These are phyloP conservation scores for Cyberlindnera saturnus DNA, from an alignment of 805 yeast species.

Conservation along the genomic window DNA sequence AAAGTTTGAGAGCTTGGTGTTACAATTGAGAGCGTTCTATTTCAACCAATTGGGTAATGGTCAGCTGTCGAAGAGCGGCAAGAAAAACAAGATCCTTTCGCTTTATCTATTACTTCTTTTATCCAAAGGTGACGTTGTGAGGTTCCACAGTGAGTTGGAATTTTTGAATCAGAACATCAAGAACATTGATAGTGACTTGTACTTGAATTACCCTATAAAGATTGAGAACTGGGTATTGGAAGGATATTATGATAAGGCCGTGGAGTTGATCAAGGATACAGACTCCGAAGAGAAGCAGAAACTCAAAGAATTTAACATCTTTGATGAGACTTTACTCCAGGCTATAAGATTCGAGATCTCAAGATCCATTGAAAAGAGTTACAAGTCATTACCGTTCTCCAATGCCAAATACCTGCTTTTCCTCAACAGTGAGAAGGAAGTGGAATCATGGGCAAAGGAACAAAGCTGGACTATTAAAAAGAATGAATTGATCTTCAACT, in stretches of 20 bases:
- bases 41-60: conserved; percentile 28
- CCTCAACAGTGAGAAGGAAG: conserved; percentile 50
- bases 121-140: conserved; percentile 78
- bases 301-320: conserved; percentile 71
- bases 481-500: conserved; percentile 44
- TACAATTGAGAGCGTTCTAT: conserved; percentile 75
- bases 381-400: conserved; percentile 66
- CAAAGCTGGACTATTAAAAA: conserved; percentile 53
- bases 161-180: conserved; percentile 39
- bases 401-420: conserved; percentile 81
- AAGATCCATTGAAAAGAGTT: conserved; percentile 73
- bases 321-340: conserved; percentile 66
- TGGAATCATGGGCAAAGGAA: conserved; percentile 46
- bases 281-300: conserved; percentile 23
- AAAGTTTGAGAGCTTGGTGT: conserved; percentile 61
- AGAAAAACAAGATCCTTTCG: conserved; percentile 68
- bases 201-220: conserved; percentile 75
- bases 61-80: conserved; percentile 40
- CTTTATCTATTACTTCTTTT: conserved; percentile 70
- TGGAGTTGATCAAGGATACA: conserved; percentile 21
- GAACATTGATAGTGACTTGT: conserved; percentile 58
- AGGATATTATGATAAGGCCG: conserved; percentile 83
- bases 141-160: conserved; percentile 88
- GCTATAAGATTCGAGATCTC: conserved; percentile 88
- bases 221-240: conserved; percentile 94